Conservation (phyloP, 768 basidiomycete species). For the Naganishia kalamii region DNA sequence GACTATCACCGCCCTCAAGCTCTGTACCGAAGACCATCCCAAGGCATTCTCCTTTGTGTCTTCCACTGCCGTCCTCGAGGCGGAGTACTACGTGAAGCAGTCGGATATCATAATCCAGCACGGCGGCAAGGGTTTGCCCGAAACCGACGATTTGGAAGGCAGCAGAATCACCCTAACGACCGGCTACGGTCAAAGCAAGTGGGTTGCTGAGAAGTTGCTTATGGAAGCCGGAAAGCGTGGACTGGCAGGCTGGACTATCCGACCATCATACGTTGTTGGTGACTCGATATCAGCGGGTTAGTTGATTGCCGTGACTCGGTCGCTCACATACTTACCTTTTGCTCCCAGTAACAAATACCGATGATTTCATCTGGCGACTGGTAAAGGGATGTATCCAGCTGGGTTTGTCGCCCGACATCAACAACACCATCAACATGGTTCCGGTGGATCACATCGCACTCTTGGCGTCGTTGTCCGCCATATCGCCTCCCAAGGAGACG, state of each 20-base stretch:
- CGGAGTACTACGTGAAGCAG: slow-evolving; percentile 78
- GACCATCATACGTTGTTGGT: slow-evolving; percentile 94
- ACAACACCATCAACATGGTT: slow-evolving; percentile 97
- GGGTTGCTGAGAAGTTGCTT: slow-evolving; percentile 93
- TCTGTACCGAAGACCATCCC: slow-evolving; percentile 62
- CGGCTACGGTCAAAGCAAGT: slow-evolving; percentile 96
- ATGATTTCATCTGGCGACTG: slow-evolving; percentile 96
- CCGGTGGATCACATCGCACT: slow-evolving; percentile 93
- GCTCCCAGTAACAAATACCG: slow-evolving; percentile 82
- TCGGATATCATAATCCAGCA: slow-evolving; percentile 61
- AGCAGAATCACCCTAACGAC: slow-evolving; percentile 68
- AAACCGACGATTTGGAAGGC: slow-evolving; percentile 81
- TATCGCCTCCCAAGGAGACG: slow-evolving; percentile 49
- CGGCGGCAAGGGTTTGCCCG: slow-evolving; percentile 64
- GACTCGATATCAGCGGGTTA: slow-evolving; percentile 78
- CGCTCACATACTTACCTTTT: slow-evolving; percentile 13
- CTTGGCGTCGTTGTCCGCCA: slow-evolving; percentile 66
- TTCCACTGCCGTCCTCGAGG: slow-evolving; percentile 90
- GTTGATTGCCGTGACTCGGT: slow-evolving; percentile 35
- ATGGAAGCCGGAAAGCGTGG: slow-evolving; percentile 86
- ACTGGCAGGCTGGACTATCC: slow-evolving; percentile 73
- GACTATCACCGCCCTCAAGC: slow-evolving; percentile 73
- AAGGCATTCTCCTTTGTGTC: slow-evolving; percentile 87
- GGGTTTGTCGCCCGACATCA: slow-evolving; percentile 92
- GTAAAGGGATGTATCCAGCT: slow-evolving; percentile 98